Conservation (phyloP, 2,329 filamentous ascomycete genomes). For the Fusarium cicatricum region DNA sequence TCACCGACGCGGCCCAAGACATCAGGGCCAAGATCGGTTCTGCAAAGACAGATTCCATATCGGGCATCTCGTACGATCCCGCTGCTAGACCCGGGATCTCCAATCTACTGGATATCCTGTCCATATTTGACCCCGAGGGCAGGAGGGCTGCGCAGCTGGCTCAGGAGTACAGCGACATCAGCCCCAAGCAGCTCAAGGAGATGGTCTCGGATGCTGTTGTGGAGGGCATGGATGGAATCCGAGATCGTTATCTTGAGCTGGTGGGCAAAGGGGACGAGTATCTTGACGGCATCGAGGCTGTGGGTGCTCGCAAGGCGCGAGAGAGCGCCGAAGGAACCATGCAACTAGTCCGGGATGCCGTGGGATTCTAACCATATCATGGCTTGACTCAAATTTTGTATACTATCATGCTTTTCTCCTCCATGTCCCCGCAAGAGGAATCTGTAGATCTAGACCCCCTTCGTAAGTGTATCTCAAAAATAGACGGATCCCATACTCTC, state of each 20-base stretch:
- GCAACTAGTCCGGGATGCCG: constrained; percentile 58
- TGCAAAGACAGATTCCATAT: constrained; percentile 78
- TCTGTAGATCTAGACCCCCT: not conserved
- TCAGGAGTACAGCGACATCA: constrained; percentile 47
- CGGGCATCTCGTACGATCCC: constrained; percentile 76
- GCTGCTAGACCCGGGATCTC: constrained; percentile 78
- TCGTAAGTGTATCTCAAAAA: constrained; percentile 7
- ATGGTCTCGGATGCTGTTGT: constrained; percentile 67
- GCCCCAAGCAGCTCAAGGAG: constrained; percentile 54
- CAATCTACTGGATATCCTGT: constrained; percentile 85
- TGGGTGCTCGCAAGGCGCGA: constrained; percentile 69
- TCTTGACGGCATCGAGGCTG: constrained; percentile 64
- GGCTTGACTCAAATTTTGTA: constrained; percentile 1
- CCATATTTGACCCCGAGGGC: constrained; percentile 65
- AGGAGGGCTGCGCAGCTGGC: constrained; percentile 54
- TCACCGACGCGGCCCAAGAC: constrained; percentile 73
- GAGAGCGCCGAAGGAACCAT: constrained; percentile 68
- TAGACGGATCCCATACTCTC: not conserved
- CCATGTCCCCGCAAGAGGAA: not conserved
- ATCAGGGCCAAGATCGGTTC: constrained; percentile 75
- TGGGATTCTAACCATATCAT: constrained; percentile 54
- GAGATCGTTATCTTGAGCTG: constrained; percentile 64
- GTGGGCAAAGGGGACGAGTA: constrained; percentile 57
- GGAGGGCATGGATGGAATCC: constrained; percentile 60
- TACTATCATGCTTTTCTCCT: not conserved